Conservation (phyloP, 2,329 filamentous ascomycete species). For the Claviceps sp. region DNA sequence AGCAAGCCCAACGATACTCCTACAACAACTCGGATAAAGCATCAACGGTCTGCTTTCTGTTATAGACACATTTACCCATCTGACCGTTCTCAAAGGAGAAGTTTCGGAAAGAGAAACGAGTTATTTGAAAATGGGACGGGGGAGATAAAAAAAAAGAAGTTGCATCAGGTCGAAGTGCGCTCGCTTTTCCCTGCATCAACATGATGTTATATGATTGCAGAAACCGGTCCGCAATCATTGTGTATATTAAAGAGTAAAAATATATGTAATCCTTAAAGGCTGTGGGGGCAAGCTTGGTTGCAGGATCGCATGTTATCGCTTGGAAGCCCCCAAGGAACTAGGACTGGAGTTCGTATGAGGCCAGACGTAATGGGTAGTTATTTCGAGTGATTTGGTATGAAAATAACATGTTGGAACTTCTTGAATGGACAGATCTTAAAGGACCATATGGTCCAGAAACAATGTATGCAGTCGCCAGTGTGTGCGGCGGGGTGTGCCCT, state of each 20-base stretch:
- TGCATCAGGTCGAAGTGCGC: neutral
- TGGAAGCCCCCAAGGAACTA: no score
- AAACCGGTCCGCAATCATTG: neutral
- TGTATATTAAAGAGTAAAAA: neutral
- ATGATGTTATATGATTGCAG: slow-evolving; percentile 2
- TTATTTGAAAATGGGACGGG: neutral
- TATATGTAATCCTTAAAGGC: neutral
- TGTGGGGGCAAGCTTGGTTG: neutral
- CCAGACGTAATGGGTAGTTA: slow-evolving; percentile 1
- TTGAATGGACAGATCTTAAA: neutral
- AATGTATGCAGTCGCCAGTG: no score
- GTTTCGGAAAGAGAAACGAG: neutral
- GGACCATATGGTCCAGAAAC: neutral
- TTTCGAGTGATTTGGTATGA: neutral
- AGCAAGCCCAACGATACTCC: neutral
- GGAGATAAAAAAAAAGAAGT: neutral
- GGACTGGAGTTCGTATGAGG: neutral
- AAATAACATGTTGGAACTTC: neutral
- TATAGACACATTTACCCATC: neutral
- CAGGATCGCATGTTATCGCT: neutral
- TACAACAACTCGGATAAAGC: neutral
- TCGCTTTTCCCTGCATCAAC: neutral
- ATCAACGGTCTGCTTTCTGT: neutral
- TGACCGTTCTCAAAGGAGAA: neutral
- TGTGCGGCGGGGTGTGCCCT: no score